Percentiles rank a stretch among this genome's conserved stretches.
phyloP scores from a whole-genome alignment of 352 stramenopile species.

The Phytophthora colocasiae region DNA sequence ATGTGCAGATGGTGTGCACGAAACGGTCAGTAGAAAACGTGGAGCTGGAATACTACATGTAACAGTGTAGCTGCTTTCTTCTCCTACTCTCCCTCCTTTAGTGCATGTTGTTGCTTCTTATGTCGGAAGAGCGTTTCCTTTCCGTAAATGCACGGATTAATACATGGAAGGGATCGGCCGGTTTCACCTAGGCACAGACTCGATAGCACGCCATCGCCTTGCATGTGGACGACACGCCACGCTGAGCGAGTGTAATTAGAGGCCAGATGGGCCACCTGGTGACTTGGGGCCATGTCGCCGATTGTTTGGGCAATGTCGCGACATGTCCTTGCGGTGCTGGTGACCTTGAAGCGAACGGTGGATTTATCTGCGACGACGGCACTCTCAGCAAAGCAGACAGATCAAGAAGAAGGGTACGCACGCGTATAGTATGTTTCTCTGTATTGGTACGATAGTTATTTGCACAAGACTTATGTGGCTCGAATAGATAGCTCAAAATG shows the following conservation, averaged over 20 bases:
- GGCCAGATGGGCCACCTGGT: conserved; percentile 6
- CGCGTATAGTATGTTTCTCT: conserved; percentile 34
- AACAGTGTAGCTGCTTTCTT: conserved; percentile 4
- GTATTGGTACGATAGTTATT: conserved; percentile 55
- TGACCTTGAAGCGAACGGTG: neutral
- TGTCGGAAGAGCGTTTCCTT: conserved; percentile 8
- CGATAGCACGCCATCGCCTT: conserved; percentile 9
- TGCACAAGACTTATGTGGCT: conserved; percentile 44
- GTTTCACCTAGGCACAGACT: conserved; percentile 5
- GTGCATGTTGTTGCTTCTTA: neutral
- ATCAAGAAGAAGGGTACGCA: neutral
- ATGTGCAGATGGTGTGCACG: conserved; percentile 4
- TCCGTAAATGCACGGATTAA: neutral
- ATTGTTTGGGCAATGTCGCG: conserved; percentile 22
- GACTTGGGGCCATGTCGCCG: no score
- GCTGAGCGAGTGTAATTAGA: conserved; percentile 17
- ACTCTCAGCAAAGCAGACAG: neutral
- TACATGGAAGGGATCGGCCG: neutral
- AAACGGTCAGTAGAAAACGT: neutral
- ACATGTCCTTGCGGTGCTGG: conserved; percentile 15
- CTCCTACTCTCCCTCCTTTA: conserved; percentile 8
- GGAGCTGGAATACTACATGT: no score
- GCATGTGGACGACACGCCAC: conserved; percentile 11
- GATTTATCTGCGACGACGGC: conserved; percentile 13
- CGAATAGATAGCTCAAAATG: conserved; percentile 53